phyloP scores from a whole-genome alignment of 306 rosid species.

The Inga laurina region DNA sequence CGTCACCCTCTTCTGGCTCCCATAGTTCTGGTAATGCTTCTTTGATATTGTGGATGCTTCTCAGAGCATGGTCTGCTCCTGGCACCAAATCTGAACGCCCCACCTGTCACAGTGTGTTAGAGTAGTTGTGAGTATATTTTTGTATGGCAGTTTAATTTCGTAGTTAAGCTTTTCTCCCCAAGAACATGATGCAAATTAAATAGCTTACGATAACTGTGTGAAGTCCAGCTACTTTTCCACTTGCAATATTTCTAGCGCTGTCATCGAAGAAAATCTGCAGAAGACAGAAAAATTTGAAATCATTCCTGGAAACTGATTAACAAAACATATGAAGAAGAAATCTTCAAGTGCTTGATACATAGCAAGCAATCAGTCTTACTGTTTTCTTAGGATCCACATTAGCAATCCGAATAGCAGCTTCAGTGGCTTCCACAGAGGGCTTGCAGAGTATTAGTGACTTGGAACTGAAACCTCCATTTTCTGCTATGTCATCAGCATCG shows the following conservation, averaged over 20 bases:
- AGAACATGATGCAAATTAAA: conserved; percentile 13
- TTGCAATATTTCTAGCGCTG: conserved; percentile 74
- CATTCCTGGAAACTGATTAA: not conserved
- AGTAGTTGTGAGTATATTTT: conserved; percentile 7
- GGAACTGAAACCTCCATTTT: conserved; percentile 22
- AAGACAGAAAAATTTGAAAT: conserved; percentile 22
- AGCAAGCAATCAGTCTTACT: conserved; percentile 40
- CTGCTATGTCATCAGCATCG: not conserved
- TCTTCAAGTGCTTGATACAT: not conserved
- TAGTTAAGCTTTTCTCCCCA: not conserved
- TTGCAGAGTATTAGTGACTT: conserved; percentile 59
- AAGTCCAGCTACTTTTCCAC: conserved; percentile 79
- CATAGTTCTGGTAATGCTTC: conserved; percentile 86
- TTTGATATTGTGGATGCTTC: conserved; percentile 84
- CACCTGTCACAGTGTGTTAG: conserved; percentile 53
- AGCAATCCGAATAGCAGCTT: conserved; percentile 69
- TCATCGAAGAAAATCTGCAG: conserved; percentile 86
- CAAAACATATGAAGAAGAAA: not conserved
- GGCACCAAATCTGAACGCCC: conserved; percentile 69
- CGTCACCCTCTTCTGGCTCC: conserved; percentile 43
- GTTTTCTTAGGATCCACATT: conserved; percentile 63
- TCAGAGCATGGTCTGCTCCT: conserved; percentile 77
- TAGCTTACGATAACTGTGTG: conserved; percentile 74
- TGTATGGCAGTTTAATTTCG: not conserved
- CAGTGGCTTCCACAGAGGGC: conserved; percentile 71